Evolutionary conservation across 2,329 filamentous ascomycete species (phyloP), one percentile per base, ranked within the genome.

Genomic region (Tympanopsis confertula): DNA sequence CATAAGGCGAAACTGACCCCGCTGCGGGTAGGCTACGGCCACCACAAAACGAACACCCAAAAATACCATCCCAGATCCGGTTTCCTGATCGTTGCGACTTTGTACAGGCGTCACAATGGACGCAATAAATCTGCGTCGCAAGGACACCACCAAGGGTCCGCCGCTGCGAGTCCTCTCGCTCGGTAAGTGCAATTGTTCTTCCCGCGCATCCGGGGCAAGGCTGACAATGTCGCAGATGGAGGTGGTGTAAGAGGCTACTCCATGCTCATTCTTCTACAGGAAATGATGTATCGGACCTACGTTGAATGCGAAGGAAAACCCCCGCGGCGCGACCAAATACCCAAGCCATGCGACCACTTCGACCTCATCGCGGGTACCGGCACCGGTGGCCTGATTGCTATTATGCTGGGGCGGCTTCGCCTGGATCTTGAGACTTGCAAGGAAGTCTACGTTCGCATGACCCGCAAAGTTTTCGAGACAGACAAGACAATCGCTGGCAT

Each of bases 401-500:
- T 94, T 44, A 95, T 95, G 88, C 73, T 98, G 17, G 91, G 91
- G 10, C 76, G 91, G 39, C 62, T 98, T 49, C 81, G 91, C 35
- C 75, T 98, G 47, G 87, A 96, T 50, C 69, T 98, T 24, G 89
- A 96, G 58, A 94, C 87, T 0, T 96, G 91, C 74, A 98, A 95
- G 62, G 86, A 95, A 52, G 79, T 96, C 15, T 98, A 96, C 52
- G 87, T 94, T 49, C 84, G 86, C 49, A 82, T 98, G 73, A 98
- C 91, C 20, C 79, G 83, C 50, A 82, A 82, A 57, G 91, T 98
- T 2, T 98, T 98, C 51, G 84, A 96, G 63, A 96, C 91, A 4
- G 91, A 98, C 65, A 98, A 98, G 67, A 96, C 89, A 4, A 84
- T 98, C 48, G 86, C 85, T 22, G 91, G 91, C 10, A 94, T 98